Evolutionary conservation across 495 filamentous ascomycete species (phyloP), one percentile per base, ranked within the genome.

Genomic region (Penicillium riverlandense): DNA sequence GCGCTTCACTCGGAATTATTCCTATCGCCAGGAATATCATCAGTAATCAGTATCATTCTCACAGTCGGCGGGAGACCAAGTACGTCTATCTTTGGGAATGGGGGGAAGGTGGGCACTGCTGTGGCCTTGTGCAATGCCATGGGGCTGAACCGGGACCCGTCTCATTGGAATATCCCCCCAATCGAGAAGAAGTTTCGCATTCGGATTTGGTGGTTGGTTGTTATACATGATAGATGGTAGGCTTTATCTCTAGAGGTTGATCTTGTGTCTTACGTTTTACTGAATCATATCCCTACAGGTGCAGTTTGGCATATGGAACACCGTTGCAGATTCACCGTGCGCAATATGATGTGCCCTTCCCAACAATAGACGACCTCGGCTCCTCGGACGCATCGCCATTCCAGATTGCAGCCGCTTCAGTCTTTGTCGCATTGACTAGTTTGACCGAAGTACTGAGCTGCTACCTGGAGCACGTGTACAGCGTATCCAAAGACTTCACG

Each of bases 311-410:
- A 8, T 63, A 70, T 39, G 66, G 66, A 4, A 64, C 61, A 5
- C 66, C 66, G 6, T 35, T 55, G 16, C 56, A 63, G n/a, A 49
- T 70, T 22, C 45, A 49, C 7, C 49, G 54, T 22, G 39, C 52
- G 8, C 62, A 67, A 30, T 70, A 73, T 37, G 65, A 73, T 40
- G 70, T 73, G 3, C 63, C 66, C 0, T 46, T 62, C 13, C 53
- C 69, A 12, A 54, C 44, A 7, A 6, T 61, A 8, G 48, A 59
- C 15, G 49, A 59, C 40, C 43, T 51, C 33, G 49, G 43, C 37
- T 42, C 37, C 41, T 29, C 16, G 22, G 22, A 35, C 22, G 43
- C 49, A 15, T 28, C 45, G 0, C 8, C 36, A 4, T 29, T 27
- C 8, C 40, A 56, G 30, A 49, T 38, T 35, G 37, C 58, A 13